A percentile compares a stretch with the other conserved stretches of the same genome.
Conservation (phyloP, 1,284 basidiomycete species). For the Heimioporus retisporus region DNA sequence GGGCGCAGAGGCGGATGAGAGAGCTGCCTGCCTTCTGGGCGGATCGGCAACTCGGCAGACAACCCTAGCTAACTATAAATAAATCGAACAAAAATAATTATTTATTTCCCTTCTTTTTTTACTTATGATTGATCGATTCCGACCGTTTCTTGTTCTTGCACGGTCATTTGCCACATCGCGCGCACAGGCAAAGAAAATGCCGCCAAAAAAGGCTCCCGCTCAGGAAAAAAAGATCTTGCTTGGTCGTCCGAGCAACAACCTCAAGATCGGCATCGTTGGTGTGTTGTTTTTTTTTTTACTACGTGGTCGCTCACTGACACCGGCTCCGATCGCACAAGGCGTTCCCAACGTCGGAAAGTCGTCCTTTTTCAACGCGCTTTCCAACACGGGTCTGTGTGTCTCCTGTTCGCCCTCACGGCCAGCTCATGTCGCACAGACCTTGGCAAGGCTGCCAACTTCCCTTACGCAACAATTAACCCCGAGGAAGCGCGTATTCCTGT, state of each 20-base stretch:
- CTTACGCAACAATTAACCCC: slow-evolving; percentile 96
- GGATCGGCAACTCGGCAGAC: slow-evolving; percentile 37
- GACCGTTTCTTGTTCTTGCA: slow-evolving; percentile 23
- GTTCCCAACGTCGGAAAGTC: slow-evolving; percentile 96
- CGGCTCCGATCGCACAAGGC: slow-evolving; percentile 55
- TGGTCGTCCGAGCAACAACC: slow-evolving; percentile 93
- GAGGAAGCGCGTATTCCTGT: slow-evolving; percentile 97
- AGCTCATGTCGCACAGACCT: slow-evolving; percentile 67
- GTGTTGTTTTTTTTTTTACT: slow-evolving; percentile 46
- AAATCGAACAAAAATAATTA: slow-evolving; percentile 10
- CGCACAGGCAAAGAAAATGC: slow-evolving; percentile 74
- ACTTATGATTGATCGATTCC: slow-evolving; percentile 48
- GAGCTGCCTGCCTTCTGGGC: not conserved
- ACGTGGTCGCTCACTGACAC: slow-evolving; percentile 18
- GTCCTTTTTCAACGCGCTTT: slow-evolving; percentile 96
- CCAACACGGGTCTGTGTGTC: slow-evolving; percentile 78
- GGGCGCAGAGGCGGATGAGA: slow-evolving; percentile 4
- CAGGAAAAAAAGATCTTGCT: slow-evolving; percentile 89
- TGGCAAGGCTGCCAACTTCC: slow-evolving; percentile 99
- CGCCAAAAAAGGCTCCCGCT: slow-evolving; percentile 83
- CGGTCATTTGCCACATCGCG: slow-evolving; percentile 34
- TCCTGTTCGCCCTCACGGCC: not conserved
- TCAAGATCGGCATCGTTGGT: slow-evolving; percentile 98
- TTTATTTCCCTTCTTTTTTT: slow-evolving; percentile 21
- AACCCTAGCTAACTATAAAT: slow-evolving; percentile 23